Base-by-base conservation (phyloP, 768 basidiomycete genomes). In the Exsudoporus frostii region DNA sequence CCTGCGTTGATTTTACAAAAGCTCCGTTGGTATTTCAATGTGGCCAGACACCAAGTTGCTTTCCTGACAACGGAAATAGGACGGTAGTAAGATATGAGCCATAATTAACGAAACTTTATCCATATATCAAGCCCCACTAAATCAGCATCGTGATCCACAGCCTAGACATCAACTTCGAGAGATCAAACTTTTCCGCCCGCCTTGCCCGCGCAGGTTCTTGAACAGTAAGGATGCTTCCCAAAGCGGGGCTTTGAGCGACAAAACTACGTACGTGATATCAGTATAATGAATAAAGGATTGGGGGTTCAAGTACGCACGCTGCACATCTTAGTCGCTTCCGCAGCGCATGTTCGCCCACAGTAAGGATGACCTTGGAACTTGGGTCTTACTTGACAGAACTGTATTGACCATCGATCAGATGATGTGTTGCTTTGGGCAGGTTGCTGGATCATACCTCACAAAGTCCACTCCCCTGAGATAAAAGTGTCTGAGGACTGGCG, bases 301-400 rank as follows among this genome's bases (percentile, higher is more conserved):
- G 14, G 38, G 27, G 38, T 15, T 13, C 15, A 30, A 30, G 45
- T 32, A 61, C 70, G 29, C 38, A 69, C 68, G 7, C 57, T 64
- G 33, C 68, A 70, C 60, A 57, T 56, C 39, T 59, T 70, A 15
- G 55, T 53, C 20, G 83, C 83, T 45, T 74, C 54, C 15, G 75
- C 65, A 17, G 83, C 84, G 59, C 85, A 86, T 48, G 78, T 81
- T 74, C 83, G 82, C 50, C 85, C 81, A 53, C 85, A 86, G 59
- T 76, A 86, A 46, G 81, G 78, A 58, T 81, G 80, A 56, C 72
- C 76, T 57, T 75, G 78, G 60, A 77, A 82, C 65, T 83, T 86
- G 5, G 82, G 81, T 54, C 79, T 81, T 62, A 75, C 75, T 55
- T 81, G 78, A 60, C 85, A 86, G 32, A 64, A 66, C 72, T 73